Evolutionary conservation across 345 rosid genomes (phyloP), one percentile per base, ranked within the genome.

Genomic region (Heritiera littoralis): DNA sequence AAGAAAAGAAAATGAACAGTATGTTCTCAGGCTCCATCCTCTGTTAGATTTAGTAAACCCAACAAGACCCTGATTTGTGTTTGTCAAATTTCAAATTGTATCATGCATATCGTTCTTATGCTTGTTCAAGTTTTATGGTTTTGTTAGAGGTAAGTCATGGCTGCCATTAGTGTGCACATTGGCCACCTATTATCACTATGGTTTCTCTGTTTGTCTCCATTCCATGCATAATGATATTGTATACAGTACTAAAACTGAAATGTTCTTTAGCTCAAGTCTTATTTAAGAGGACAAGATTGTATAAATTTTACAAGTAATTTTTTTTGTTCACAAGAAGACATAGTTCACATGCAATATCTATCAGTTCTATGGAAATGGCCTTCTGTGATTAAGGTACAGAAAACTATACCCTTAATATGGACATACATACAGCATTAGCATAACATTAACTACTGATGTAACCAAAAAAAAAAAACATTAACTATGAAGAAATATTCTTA

Each of bases 401-500:
- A 10, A 58, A 4, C 11, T n/a, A 58, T 58, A 20, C 63, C 10
- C 23, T 58, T 58, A n/a, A 58, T 58, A 11, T 6, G 35, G 2
- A 5, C 0, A 20, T 60, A 3, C 38, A 28, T 9, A 9, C 1
- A 10, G 72, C 72, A 43, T 9, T 43, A 67, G 8, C 52, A 41
- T n/a, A n/a, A 68, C 3, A 30, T 6, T 45, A 68, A 20, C 32
- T 6, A 51, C 59, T 23, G 28, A 23, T 23, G 28, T 23, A 23
- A 23, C 28, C 28, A 23, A 23, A 23, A 23, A 23, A 23, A 23
- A 23, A 23, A 23, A 23, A 23, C 28, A 23, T 23, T 23, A 23
- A 23, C 28, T 23, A 23, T 51, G 59, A 51, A 30, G 43, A 48
- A 71, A 71, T 71, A 3, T 28, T 32, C n/a, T 30, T 83, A 83